Percentiles rank a stretch among this genome's conserved stretches.
Evolutionary conservation across 768 basidiomycete genomes (phyloP).

Genomic region (Holtermanniella nyarrowii): DNA sequence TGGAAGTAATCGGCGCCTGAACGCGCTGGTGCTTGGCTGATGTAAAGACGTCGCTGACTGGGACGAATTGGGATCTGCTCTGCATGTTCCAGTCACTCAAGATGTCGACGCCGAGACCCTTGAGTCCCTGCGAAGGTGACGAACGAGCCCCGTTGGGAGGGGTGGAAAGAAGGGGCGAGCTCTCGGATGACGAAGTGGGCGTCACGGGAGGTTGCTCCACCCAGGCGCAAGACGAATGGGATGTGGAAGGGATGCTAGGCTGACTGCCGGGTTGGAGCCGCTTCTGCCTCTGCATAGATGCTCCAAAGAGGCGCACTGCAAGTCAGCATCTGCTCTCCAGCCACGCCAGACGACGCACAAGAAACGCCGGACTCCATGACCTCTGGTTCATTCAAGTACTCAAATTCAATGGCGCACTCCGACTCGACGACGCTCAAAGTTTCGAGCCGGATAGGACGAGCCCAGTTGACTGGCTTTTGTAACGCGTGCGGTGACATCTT

Average conservation of each 20-base stretch:
- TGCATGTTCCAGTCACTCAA: too few species aligned
- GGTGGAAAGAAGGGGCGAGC: neutral
- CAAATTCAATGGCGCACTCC: too few species aligned
- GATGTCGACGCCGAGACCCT: neutral
- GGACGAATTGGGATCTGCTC: too few species aligned
- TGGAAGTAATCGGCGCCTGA: too few species aligned
- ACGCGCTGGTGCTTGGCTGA: too few species aligned
- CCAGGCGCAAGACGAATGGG: too few species aligned
- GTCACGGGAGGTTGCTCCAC: too few species aligned
- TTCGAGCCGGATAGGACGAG: neutral
- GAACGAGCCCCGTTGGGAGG: neutral
- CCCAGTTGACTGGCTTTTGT: neutral
- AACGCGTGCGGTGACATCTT: too few species aligned
- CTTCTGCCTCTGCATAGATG: neutral
- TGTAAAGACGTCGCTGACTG: too few species aligned
- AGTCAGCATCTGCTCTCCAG: neutral
- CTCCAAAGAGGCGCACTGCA: neutral
- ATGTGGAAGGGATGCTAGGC: too few species aligned
- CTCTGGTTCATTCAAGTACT: too few species aligned
- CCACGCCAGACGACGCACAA: neutral
- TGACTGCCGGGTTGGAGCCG: neutral
- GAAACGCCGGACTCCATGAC: neutral
- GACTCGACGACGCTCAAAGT: too few species aligned
- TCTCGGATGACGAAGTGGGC: neutral
- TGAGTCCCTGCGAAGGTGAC: neutral